phyloP scores from a whole-genome alignment of 129 eudicot genomes.

The Smallanthus sonchifolius region DNA sequence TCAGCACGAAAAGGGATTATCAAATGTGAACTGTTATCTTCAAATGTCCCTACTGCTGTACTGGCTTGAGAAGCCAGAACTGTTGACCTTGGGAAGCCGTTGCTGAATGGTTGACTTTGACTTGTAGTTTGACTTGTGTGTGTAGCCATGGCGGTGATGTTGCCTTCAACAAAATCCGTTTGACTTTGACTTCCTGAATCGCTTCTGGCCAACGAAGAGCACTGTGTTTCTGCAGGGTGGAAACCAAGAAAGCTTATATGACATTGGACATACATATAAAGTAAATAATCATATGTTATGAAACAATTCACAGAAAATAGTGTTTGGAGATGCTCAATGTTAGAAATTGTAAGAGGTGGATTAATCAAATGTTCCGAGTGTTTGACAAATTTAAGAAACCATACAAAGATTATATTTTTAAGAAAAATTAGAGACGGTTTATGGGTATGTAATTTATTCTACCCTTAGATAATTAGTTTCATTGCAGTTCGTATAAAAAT shows the following conservation, averaged over 20 bases:
- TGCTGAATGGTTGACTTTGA: conserved; percentile 44
- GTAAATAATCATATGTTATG: neutral
- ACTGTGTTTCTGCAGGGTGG: conserved; percentile 49
- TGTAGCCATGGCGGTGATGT: conserved; percentile 23
- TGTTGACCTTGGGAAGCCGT: conserved; percentile 38
- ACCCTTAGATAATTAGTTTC: neutral
- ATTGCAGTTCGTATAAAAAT: neutral
- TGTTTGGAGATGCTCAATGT: neutral
- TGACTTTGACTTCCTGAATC: conserved; percentile 39
- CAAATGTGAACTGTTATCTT: conserved; percentile 29
- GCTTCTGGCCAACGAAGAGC: conserved; percentile 58
- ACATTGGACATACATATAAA: neutral
- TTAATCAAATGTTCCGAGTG: neutral
- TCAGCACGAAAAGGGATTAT: conserved; percentile 39
- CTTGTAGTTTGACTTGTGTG: conserved; percentile 25
- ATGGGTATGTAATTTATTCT: no score
- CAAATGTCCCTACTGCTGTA: conserved; percentile 27
- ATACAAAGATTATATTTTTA: neutral
- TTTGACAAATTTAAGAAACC: neutral
- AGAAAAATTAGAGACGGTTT: neutral
- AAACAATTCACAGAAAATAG: neutral
- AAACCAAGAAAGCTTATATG: neutral
- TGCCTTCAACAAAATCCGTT: conserved; percentile 27
- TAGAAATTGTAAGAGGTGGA: neutral
- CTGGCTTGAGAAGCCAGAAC: conserved; percentile 34